Evolutionary conservation across 768 basidiomycete species (phyloP).

Genomic region (Boletus speciosus): DNA sequence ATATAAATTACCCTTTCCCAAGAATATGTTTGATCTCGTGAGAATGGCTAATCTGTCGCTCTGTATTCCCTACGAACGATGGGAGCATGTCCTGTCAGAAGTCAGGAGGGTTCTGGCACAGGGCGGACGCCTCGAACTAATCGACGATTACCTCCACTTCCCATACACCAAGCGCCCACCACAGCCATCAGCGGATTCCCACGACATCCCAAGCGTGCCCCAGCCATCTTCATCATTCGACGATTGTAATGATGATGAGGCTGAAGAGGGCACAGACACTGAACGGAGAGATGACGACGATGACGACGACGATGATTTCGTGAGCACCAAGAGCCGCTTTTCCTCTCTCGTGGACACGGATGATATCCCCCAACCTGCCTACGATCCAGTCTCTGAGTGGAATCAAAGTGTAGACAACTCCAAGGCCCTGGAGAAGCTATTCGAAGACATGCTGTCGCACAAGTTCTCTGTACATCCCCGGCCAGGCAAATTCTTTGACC

Average conservation of each 20-base stretch:
- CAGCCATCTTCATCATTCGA: conserved; percentile 21
- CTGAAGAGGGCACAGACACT: conserved; percentile 18
- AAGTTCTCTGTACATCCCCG: conserved; percentile 51
- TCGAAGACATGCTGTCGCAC: conserved; percentile 53
- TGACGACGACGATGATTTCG: conserved; percentile 32
- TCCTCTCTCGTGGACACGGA: conserved; percentile 22
- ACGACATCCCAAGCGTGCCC: background rate
- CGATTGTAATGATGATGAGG: conserved; percentile 15
- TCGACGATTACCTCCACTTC: conserved; percentile 70
- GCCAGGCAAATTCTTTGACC: conserved; percentile 48
- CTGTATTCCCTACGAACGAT: conserved; percentile 56
- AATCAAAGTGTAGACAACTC: conserved; percentile 37
- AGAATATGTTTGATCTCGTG: conserved; percentile 65
- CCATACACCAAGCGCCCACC: conserved; percentile 43
- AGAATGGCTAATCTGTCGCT: conserved; percentile 67
- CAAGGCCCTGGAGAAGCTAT: conserved; percentile 52
- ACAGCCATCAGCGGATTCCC: conserved; percentile 12
- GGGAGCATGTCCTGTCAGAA: conserved; percentile 60
- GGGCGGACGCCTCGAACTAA: conserved; percentile 66
- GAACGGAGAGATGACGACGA: conserved; percentile 20
- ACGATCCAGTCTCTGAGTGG: conserved; percentile 38
- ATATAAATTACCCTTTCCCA: conserved; percentile 57
- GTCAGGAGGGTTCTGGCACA: conserved; percentile 56
- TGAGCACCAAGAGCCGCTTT: conserved; percentile 31
- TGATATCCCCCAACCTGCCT: conserved; percentile 15